phyloP scores from a whole-genome alignment of 345 rosid species.

The Euphorbia lathyris region DNA sequence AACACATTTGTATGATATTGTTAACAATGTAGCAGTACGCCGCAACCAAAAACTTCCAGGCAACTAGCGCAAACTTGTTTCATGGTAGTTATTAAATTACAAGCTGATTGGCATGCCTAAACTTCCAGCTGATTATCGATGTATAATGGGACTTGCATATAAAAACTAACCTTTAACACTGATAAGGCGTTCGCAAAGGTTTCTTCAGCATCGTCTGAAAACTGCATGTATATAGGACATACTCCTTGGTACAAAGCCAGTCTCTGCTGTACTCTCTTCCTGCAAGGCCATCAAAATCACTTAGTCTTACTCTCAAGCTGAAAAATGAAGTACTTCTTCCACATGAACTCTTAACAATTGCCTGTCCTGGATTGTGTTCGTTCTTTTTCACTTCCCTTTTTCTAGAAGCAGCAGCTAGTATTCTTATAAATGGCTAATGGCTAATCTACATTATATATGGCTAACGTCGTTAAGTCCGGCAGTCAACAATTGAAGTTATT shows the following conservation, averaged over 20 bases:
- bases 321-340: not conserved
- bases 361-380: not conserved
- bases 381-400: not conserved
- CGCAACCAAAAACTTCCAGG: not conserved
- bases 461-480: not conserved
- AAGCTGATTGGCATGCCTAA: not conserved
- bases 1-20: not conserved
- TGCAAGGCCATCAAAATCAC: conserved; percentile 34
- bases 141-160: not conserved
- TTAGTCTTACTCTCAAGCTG: conserved; percentile 5
- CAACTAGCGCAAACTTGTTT: not conserved
- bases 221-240: conserved; percentile 85
- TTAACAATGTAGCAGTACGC: not conserved
- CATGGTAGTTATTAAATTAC: not conserved
- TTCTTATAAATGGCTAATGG: conserved; percentile 5
- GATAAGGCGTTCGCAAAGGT: conserved; percentile 73
- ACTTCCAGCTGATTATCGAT: not conserved
- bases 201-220: conserved; percentile 91
- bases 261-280: conserved; percentile 84
- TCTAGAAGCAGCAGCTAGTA: not conserved
- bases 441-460: too few relatives aligned
- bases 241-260: conserved; percentile 94
- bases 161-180: conserved; percentile 56
- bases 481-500: not conserved
- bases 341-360: not conserved